Evolutionary conservation across 345 rosid genomes (phyloP).

Genomic region (Conringia planisiliqua): DNA sequence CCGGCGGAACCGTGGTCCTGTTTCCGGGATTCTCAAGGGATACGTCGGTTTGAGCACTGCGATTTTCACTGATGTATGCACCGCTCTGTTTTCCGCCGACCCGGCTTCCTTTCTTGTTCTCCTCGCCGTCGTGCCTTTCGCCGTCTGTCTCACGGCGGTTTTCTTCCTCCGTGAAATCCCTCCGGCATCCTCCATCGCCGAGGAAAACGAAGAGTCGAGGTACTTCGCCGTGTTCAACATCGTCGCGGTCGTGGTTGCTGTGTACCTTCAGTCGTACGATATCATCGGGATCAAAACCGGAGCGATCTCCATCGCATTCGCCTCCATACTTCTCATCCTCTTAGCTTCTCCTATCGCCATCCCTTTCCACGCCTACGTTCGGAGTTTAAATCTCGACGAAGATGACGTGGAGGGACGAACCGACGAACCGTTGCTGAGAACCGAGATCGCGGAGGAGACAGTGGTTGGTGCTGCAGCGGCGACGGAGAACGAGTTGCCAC

Average conservation of each 20-base stretch:
- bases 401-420: slow-evolving; percentile 30
- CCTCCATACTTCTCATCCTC: slow-evolving; percentile 40
- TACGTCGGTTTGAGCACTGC: slow-evolving; percentile 64
- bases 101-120: slow-evolving; percentile 49
- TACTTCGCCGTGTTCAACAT: slow-evolving; percentile 43
- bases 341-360: slow-evolving; percentile 45
- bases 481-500: slow-evolving; percentile 24
- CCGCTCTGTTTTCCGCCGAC: slow-evolving; percentile 49
- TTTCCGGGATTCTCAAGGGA: slow-evolving; percentile 61
- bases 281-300: slow-evolving; percentile 44
- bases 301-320: slow-evolving; percentile 40
- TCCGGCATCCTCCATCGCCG: slow-evolving; percentile 21
- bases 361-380: slow-evolving; percentile 39
- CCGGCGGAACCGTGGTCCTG: slow-evolving; percentile 55
- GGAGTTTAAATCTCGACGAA: not conserved
- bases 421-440: slow-evolving; percentile 41
- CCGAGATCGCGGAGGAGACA: slow-evolving; percentile 18
- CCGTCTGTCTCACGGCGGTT: slow-evolving; percentile 45
- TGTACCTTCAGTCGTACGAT: slow-evolving; percentile 50
- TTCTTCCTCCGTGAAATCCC: slow-evolving; percentile 45
- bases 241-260: slow-evolving; percentile 47
- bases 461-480: slow-evolving; percentile 13
- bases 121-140: slow-evolving; percentile 51
- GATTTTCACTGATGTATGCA: slow-evolving; percentile 53
- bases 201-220: slow-evolving; percentile 38